phyloP scores from a whole-genome alignment of 306 rosid genomes.

The Vigna angularis region DNA sequence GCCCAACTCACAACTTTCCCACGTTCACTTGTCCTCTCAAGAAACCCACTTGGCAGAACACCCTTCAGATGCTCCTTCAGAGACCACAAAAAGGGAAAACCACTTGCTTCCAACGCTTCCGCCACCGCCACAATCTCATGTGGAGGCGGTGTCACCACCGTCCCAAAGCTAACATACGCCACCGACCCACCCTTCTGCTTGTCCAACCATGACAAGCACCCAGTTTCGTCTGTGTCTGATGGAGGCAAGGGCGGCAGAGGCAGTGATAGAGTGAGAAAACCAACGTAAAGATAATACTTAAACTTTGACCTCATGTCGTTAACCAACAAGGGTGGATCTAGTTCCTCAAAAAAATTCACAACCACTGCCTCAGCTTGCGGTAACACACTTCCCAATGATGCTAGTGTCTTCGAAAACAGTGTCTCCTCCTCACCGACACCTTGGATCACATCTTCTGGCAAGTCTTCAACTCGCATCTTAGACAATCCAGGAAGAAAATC shows the following conservation, averaged over 20 bases:
- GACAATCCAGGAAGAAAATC: constrained; percentile 59
- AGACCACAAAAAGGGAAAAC: constrained; percentile 54
- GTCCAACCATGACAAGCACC: constrained; percentile 51
- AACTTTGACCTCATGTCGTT: neutral
- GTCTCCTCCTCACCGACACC: constrained; percentile 25
- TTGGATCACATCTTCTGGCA: constrained; percentile 33
- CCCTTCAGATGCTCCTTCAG: constrained; percentile 35
- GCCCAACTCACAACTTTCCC: constrained; percentile 66
- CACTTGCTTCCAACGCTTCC: constrained; percentile 52
- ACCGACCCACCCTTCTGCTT: constrained; percentile 31
- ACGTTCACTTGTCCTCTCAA: constrained; percentile 33
- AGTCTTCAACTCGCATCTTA: constrained; percentile 43
- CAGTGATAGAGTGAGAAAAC: neutral
- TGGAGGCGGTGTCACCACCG: constrained; percentile 42
- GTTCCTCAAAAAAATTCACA: constrained; percentile 46
- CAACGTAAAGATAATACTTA: neutral
- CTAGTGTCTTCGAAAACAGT: constrained; percentile 38
- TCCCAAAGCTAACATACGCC: constrained; percentile 50
- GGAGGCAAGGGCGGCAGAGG: constrained; percentile 25
- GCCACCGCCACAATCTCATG: constrained; percentile 50
- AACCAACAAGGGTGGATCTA: constrained; percentile 37
- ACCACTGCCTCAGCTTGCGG: constrained; percentile 52
- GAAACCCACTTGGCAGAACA: constrained; percentile 51
- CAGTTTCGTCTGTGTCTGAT: constrained; percentile 40
- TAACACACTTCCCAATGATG: constrained; percentile 46